Evolutionary conservation across 2,329 filamentous ascomycete genomes (phyloP).

Genomic region (Alternaria atra): DNA sequence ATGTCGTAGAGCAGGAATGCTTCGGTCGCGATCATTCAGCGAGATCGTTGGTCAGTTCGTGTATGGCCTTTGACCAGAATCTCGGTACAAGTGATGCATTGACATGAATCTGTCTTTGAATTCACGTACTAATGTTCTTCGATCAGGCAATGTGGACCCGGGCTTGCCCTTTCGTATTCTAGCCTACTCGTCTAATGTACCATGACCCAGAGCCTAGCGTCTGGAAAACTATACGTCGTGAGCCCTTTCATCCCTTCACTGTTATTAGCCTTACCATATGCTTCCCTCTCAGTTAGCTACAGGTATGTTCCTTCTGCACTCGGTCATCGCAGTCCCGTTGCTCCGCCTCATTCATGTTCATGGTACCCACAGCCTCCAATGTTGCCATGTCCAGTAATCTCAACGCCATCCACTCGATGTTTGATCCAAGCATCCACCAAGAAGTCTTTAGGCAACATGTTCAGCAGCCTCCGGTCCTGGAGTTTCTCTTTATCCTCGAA

Average conservation of each 20-base stretch:
- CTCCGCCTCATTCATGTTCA: neutral
- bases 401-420: neutral
- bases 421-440: neutral
- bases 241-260: neutral
- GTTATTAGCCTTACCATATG: neutral
- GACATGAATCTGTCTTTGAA: neutral
- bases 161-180: neutral
- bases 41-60: neutral
- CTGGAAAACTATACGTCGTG: neutral
- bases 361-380: neutral
- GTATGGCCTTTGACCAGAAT: neutral
- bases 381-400: neutral
- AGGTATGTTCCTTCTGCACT: neutral
- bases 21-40: neutral
- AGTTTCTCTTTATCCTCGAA: neutral
- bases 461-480: neutral
- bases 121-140: neutral
- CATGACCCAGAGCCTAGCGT: neutral
- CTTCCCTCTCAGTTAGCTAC: neutral
- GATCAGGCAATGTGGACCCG: neutral
- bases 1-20: conserved; percentile 7
- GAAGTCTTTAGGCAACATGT: neutral
- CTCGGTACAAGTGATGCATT: neutral
- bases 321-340: neutral
- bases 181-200: neutral